Percentiles rank a stretch among this genome's conserved stretches.
Conservation (phyloP, 2,329 filamentous ascomycete genomes). For the Aspergillus oerlinghausenensis region DNA sequence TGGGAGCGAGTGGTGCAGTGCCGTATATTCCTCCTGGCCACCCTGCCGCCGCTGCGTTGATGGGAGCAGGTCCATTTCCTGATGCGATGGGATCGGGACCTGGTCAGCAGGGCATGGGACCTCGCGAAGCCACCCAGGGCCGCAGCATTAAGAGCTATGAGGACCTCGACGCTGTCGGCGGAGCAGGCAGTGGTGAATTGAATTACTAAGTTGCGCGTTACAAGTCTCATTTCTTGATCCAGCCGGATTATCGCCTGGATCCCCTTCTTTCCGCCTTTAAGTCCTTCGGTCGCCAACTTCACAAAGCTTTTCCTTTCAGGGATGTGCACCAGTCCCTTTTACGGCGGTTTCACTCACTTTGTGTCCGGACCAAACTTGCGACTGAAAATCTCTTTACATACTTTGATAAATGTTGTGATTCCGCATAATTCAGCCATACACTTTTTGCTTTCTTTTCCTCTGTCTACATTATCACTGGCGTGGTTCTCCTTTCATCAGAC, state of each 20-base stretch:
- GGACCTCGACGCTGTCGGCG: slow-evolving; percentile 81
- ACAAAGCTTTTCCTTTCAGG: not conserved
- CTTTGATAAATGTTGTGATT: not conserved
- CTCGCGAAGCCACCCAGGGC: slow-evolving; percentile 86
- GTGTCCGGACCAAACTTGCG: not conserved
- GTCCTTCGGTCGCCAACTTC: not conserved
- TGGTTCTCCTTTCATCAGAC: not conserved
- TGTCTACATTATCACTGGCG: not conserved
- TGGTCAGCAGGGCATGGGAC: slow-evolving; percentile 68
- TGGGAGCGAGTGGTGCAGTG: slow-evolving; percentile 26
- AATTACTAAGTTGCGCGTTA: slow-evolving; percentile 64
- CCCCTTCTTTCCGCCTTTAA: not conserved
- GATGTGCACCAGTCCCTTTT: not conserved
- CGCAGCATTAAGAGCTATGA: slow-evolving; percentile 95
- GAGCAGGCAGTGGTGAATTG: slow-evolving; percentile 72
- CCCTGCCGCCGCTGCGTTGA: slow-evolving; percentile 34
- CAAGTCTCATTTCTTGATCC: not conserved
- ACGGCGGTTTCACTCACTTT: not conserved
- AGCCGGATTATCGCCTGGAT: not conserved
- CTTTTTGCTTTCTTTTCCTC: not conserved
- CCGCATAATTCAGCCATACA: not conserved
- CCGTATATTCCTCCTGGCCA: slow-evolving; percentile 38
- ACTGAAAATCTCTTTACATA: not conserved
- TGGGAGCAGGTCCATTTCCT: slow-evolving; percentile 42
- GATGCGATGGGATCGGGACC: slow-evolving; percentile 57